A percentile compares a stretch with the other conserved stretches of the same genome.
Conservation (phyloP, 129 eudicot species). For the Solidago caesia region DNA sequence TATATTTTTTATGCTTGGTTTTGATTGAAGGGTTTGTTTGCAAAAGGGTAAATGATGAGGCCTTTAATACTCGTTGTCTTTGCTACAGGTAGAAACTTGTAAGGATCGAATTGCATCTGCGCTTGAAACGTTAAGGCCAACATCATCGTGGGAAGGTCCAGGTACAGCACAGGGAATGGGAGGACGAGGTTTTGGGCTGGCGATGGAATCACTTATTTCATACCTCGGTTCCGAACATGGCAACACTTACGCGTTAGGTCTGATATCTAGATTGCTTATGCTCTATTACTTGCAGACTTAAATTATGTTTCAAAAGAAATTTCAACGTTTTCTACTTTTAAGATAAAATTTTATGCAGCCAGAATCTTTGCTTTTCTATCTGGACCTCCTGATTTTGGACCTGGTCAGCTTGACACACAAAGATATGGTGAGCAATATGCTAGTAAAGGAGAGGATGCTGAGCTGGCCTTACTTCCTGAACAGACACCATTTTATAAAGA, state of each 20-base stretch:
- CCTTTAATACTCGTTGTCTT: constrained; percentile 12
- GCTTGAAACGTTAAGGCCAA: constrained; percentile 86
- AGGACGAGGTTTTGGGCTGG: constrained; percentile 91
- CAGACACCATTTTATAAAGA: constrained; percentile 97
- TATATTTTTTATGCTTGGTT: neutral
- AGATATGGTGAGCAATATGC: constrained; percentile 99
- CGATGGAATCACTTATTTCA: constrained; percentile 89
- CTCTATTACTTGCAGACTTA: constrained; percentile 13
- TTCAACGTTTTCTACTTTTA: neutral
- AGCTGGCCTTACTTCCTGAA: constrained; percentile 94
- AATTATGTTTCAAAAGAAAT: constrained; percentile 11
- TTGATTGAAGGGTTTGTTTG: constrained; percentile 7
- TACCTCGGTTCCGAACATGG: constrained; percentile 96
- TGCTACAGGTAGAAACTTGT: constrained; percentile 85
- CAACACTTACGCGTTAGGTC: constrained; percentile 90
- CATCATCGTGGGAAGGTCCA: constrained; percentile 88
- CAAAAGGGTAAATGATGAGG: constrained; percentile 5
- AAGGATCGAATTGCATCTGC: constrained; percentile 94
- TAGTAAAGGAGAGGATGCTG: constrained; percentile 99
- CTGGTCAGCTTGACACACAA: constrained; percentile 93
- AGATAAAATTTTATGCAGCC: constrained; percentile 51
- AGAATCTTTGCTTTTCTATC: constrained; percentile 96
- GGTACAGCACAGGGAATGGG: constrained; percentile 79
- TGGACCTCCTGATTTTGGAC: constrained; percentile 97
- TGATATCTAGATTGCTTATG: constrained; percentile 10